Percentiles rank a stretch among this genome's conserved stretches.
Conservation (phyloP, 2,329 filamentous ascomycete species). For the Cytospora mali region DNA sequence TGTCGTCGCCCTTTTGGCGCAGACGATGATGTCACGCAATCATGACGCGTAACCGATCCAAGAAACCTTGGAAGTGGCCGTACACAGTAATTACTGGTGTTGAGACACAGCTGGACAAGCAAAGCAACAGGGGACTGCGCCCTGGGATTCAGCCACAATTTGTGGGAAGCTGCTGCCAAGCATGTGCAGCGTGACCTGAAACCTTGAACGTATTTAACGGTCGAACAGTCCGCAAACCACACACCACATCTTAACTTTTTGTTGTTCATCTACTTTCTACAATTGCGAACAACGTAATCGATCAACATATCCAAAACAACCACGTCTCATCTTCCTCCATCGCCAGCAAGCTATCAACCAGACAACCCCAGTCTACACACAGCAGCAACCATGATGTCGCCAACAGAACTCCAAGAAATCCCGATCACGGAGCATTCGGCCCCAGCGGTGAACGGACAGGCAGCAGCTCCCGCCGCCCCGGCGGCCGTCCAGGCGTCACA, state of each 20-base stretch:
- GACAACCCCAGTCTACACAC: not conserved
- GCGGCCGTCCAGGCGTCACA: conserved; percentile 16
- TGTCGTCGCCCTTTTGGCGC: not conserved
- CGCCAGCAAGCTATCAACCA: not conserved
- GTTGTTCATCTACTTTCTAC: not conserved
- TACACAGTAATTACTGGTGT: not conserved
- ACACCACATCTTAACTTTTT: no score
- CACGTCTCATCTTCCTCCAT: not conserved
- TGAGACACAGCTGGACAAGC: not conserved
- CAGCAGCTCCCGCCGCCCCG: conserved; percentile 10
- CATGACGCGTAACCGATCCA: not conserved
- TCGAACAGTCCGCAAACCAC: no score
- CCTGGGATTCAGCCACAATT: not conserved
- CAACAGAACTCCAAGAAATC: conserved; percentile 14
- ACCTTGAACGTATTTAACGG: not conserved
- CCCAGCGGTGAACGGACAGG: conserved; percentile 24
- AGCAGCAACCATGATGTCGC: conserved; percentile 21
- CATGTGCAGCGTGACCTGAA: not conserved
- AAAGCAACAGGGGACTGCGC: no score
- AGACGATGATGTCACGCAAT: conserved; percentile 2
- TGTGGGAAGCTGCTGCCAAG: not conserved
- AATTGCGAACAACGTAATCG: no score
- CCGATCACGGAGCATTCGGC: conserved; percentile 7
- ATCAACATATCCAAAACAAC: not conserved
- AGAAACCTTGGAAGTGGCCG: not conserved